phyloP scores from a whole-genome alignment of 345 rosid species.

The Boechera retrofracta region DNA sequence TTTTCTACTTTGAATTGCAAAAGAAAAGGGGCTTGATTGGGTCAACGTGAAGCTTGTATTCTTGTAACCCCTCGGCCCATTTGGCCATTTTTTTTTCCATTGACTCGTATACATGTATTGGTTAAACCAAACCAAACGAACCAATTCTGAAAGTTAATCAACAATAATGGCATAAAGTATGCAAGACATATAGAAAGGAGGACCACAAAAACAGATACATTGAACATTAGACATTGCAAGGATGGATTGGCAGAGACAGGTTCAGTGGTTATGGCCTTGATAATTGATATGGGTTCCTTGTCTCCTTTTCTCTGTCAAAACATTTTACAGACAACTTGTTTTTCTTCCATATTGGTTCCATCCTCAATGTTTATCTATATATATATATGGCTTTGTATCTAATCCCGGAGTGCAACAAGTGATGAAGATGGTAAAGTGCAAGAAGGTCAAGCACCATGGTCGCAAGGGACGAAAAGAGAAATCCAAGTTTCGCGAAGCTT shows the following conservation, averaged over 20 bases:
- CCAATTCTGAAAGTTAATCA: conserved; percentile 8
- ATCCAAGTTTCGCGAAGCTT: conserved; percentile 40
- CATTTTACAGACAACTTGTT: conserved; percentile 33
- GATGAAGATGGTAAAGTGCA: conserved; percentile 30
- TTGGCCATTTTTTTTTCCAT: background rate
- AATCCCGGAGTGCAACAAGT: conserved; percentile 3
- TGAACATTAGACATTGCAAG: conserved; percentile 37
- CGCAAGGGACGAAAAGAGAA: conserved; percentile 44
- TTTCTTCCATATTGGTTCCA: conserved; percentile 48
- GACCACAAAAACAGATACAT: conserved; percentile 44
- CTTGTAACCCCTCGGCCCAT: conserved; percentile 25
- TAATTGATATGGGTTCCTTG: conserved; percentile 41
- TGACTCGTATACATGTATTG: background rate
- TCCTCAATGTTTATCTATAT: conserved; percentile 35
- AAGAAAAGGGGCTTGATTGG: conserved; percentile 7
- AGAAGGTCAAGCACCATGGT: conserved; percentile 34
- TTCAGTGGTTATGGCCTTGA: conserved; percentile 31
- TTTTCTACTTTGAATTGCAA: no score
- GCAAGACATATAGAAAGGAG: conserved; percentile 10
- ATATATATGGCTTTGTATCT: background rate
- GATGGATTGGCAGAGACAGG: conserved; percentile 38
- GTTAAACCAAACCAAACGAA: background rate
- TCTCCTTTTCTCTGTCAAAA: conserved; percentile 30
- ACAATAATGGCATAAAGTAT: conserved; percentile 30
- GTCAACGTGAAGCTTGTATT: background rate